Evolutionary conservation across 345 rosid species (phyloP), one percentile per base, ranked within the genome.

Genomic region (Orychophragmus violaceus): DNA sequence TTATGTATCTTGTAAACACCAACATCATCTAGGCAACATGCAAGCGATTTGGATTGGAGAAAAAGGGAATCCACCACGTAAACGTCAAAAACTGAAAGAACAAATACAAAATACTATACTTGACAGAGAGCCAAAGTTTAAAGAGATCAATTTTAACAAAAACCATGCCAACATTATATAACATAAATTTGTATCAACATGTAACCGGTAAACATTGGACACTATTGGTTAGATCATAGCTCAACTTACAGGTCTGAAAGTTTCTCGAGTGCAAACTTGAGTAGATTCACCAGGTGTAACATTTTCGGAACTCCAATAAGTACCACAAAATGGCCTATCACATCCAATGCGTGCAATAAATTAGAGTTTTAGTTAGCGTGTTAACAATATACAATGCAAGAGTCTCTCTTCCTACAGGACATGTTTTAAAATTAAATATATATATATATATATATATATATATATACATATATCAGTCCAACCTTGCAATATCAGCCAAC

Each of bases 311-410:
- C 73, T 85, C 98, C 97, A 93, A 56, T 90, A 90, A 42, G 96
- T 86, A 66, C 96, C 90, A 68, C 97, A 90, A 80, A 81, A 90
- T 60, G 86, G 80, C 78, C 87, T 82, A 76, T 87, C 89, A 61
- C 98, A 93, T 69, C 97, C 96, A 74, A 81, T 48, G 78, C 98
- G 97, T 93, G 80, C 72, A 74, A 76, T 10, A 66, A 44, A 66
- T 32, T 8, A 45, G 64, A 45, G 32, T 71, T 8, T 41, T n/a
- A n/a, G n/a, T n/a, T n/a, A 51, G 33, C 2, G 33, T 39, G 53
- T 50, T 0, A n/a, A n/a, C n/a, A n/a, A n/a, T 39, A 36, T 24
- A 16, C 19, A 57, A 33, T 59, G 8, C 58, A 7, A 10, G 46
- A 56, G 17, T 0, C 4, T 56, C 3, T 17, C 30, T 44, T 44